Evolutionary conservation across 495 filamentous ascomycete species (phyloP).

Genomic region (Pseudevernia furfuracea): DNA sequence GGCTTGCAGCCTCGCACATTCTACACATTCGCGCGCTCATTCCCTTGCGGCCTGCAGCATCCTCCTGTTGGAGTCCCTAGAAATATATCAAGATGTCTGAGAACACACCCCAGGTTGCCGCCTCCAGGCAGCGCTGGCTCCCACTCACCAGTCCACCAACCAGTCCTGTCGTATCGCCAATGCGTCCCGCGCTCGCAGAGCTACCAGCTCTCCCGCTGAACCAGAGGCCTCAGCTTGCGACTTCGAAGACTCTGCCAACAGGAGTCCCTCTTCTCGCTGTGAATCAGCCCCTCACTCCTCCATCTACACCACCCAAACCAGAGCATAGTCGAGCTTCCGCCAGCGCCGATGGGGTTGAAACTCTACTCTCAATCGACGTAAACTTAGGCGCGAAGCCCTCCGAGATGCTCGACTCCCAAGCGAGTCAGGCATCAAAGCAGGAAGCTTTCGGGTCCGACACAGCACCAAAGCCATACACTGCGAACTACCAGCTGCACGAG

Average conservation of each 20-base stretch:
- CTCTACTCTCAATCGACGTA: neutral
- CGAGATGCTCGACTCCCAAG: neutral
- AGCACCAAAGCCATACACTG: slow-evolving; percentile 15
- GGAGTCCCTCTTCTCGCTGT: neutral
- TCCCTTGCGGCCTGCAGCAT: neutral
- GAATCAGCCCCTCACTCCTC: slow-evolving; percentile 10
- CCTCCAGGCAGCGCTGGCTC: slow-evolving; percentile 9
- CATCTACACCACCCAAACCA: slow-evolving; percentile 9
- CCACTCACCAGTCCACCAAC: neutral
- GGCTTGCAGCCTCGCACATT: neutral
- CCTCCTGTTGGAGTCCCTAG: neutral
- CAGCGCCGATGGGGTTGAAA: slow-evolving; percentile 4
- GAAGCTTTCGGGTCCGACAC: neutral
- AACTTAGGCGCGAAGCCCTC: neutral
- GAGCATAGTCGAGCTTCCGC: neutral
- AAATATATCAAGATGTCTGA: neutral
- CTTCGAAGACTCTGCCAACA: slow-evolving; percentile 9
- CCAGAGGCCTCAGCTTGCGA: slow-evolving; percentile 3
- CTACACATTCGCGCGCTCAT: neutral
- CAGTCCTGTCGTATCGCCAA: neutral
- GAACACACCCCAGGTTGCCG: neutral
- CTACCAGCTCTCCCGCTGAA: slow-evolving; percentile 8
- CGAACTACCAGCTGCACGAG: slow-evolving; percentile 14
- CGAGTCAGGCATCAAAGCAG: neutral
- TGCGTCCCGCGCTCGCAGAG: slow-evolving; percentile 10